Evolutionary conservation across 805 yeast genomes (phyloP).

Genomic region (Kuraishia hungarica): DNA sequence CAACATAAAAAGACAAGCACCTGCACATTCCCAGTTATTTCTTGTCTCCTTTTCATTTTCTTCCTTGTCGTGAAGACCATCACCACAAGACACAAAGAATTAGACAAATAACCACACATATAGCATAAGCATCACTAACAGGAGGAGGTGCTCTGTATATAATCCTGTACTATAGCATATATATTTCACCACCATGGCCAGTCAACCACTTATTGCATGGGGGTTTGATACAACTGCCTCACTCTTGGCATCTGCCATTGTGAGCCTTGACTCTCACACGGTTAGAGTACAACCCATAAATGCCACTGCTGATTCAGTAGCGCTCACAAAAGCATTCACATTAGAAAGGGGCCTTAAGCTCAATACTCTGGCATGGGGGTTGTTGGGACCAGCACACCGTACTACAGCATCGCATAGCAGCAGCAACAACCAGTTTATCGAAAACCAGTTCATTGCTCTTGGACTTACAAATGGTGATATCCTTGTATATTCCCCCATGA

Average conservation of each 20-base stretch:
- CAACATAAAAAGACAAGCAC: too few species aligned
- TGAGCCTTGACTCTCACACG: constrained; percentile 65
- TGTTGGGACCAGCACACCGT: neutral
- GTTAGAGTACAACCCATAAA: constrained; percentile 50
- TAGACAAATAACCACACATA: too few species aligned
- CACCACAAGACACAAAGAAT: too few species aligned
- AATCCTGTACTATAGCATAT: too few species aligned
- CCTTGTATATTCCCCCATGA: constrained; percentile 59
- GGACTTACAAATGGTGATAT: constrained; percentile 61
- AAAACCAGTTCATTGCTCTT: constrained; percentile 43
- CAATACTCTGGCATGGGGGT: constrained; percentile 47
- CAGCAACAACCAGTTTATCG: constrained; percentile 13
- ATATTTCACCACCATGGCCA: neutral
- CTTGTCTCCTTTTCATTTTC: too few species aligned
- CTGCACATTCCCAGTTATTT: too few species aligned
- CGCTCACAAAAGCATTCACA: constrained; percentile 30
- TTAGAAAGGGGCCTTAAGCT: constrained; percentile 43
- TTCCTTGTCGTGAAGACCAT: too few species aligned
- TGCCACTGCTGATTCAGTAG: constrained; percentile 26
- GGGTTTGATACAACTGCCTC: constrained; percentile 57
- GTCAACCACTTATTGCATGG: constrained; percentile 22
- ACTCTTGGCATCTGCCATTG: constrained; percentile 53
- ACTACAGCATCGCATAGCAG: constrained; percentile 21
- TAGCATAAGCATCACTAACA: too few species aligned
- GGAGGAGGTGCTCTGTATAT: too few species aligned